Conservation (phyloP, 2,329 filamentous ascomycete genomes). For the Phoma sp. region DNA sequence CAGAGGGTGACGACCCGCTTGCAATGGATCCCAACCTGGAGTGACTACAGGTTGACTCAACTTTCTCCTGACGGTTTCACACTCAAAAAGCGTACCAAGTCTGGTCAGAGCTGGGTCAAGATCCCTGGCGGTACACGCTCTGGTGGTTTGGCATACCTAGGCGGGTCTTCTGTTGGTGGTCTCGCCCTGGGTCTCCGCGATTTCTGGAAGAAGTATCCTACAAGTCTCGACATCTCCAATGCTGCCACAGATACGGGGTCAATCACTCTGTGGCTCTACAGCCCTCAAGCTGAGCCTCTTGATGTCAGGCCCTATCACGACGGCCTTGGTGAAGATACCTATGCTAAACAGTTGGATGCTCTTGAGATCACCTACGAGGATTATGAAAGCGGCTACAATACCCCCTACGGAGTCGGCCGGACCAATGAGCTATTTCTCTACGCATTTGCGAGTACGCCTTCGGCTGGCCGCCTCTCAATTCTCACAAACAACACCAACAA, state of each 20-base stretch:
- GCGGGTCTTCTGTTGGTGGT: conserved; percentile 63
- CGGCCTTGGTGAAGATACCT: conserved; percentile 61
- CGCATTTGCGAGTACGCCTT: conserved; percentile 60
- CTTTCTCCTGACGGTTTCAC: conserved; percentile 66
- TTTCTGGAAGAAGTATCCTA: conserved; percentile 69
- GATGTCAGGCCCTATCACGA: conserved; percentile 66
- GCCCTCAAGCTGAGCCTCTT: conserved; percentile 61
- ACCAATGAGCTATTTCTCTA: conserved; percentile 64
- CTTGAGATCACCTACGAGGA: conserved; percentile 70
- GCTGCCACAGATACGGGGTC: conserved; percentile 57
- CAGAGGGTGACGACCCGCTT: conserved; percentile 54
- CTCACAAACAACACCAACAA: conserved; percentile 56
- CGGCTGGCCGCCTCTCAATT: conserved; percentile 53
- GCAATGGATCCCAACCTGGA: conserved; percentile 65
- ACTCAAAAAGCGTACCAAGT: conserved; percentile 65
- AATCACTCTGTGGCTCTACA: conserved; percentile 67
- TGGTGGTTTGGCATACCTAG: conserved; percentile 64
- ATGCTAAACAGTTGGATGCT: conserved; percentile 64
- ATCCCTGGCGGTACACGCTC: conserved; percentile 63
- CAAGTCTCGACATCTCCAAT: conserved; percentile 61
- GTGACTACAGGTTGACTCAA: conserved; percentile 63
- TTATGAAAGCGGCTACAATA: conserved; percentile 62
- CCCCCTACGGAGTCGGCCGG: conserved; percentile 63
- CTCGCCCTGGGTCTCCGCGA: conserved; percentile 64
- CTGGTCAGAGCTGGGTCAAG: conserved; percentile 63